phyloP scores from a whole-genome alignment of 1,284 basidiomycete genomes.

The Microbotryum violaceum region DNA sequence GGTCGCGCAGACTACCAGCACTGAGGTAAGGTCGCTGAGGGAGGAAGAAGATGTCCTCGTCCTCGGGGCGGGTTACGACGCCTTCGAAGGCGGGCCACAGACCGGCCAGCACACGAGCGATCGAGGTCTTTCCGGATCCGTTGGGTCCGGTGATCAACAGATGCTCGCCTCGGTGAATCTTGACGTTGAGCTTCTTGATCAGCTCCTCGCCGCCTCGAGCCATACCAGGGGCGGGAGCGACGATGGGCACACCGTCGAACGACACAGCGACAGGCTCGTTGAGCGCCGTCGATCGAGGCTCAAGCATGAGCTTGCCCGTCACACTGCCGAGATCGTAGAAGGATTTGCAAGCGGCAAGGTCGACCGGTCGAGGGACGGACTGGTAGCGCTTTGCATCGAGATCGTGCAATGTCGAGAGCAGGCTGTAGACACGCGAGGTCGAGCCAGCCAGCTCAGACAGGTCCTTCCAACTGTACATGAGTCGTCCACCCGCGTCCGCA shows the following conservation, averaged over 20 bases:
- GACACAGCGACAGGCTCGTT: constrained; percentile 45
- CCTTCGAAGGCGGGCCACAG: constrained; percentile 62
- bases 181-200: constrained; percentile 63
- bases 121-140: constrained; percentile 75
- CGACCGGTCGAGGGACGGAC: constrained; percentile 46
- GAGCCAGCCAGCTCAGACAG: constrained; percentile 87
- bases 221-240: constrained; percentile 50
- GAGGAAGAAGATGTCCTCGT: constrained; percentile 68
- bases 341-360: constrained; percentile 34
- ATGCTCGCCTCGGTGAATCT: constrained; percentile 72
- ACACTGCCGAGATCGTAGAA: constrained; percentile 47
- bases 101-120: constrained; percentile 77
- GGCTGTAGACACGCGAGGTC: constrained; percentile 79
- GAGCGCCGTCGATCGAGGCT: constrained; percentile 29
- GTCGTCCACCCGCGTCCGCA: constrained; percentile 78
- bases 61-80: constrained; percentile 43
- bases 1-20: constrained; percentile 75
- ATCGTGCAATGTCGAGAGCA: constrained; percentile 76
- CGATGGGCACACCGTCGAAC: constrained; percentile 65
- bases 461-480: constrained; percentile 53
- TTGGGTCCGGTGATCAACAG: constrained; percentile 85
- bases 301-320: constrained; percentile 40
- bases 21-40: constrained; percentile 90
- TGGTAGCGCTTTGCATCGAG: constrained; percentile 45
- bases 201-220: constrained; percentile 54